A percentile compares a stretch with the other conserved stretches of the same genome.
Evolutionary conservation across 352 stramenopile genomes (phyloP).

Genomic region (Phytophthora nicotianae): DNA sequence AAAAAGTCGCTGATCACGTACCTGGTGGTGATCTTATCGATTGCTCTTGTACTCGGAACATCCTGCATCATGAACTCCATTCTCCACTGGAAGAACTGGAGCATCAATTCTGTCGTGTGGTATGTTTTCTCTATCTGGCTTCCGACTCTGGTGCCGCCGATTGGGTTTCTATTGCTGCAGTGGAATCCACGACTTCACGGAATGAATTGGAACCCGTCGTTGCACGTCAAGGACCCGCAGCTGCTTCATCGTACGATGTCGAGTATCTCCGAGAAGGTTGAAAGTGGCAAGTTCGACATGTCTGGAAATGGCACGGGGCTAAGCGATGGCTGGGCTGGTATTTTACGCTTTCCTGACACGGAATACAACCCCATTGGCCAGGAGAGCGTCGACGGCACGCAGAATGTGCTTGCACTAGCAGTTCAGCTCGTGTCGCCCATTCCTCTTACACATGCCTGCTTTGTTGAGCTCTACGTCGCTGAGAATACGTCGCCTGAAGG

Average conservation of each 20-base stretch:
- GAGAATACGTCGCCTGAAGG: constrained; percentile 47
- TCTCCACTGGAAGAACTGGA: constrained; percentile 66
- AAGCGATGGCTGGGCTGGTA: constrained; percentile 72
- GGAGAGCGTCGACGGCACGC: constrained; percentile 57
- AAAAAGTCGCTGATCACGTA: constrained; percentile 83
- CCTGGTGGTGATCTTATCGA: constrained; percentile 72
- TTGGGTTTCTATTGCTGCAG: constrained; percentile 82
- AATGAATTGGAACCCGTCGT: constrained; percentile 70
- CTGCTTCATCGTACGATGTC: constrained; percentile 40
- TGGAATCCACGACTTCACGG: constrained; percentile 82
- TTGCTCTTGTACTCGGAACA: constrained; percentile 67
- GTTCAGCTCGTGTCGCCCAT: constrained; percentile 70
- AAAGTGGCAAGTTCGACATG: constrained; percentile 38
- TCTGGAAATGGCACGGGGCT: constrained; percentile 40
- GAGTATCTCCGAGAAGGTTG: constrained; percentile 55
- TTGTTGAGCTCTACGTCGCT: constrained; percentile 75
- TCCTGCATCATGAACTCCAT: constrained; percentile 68
- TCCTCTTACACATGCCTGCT: constrained; percentile 72
- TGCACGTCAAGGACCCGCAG: constrained; percentile 54
- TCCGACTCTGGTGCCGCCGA: constrained; percentile 70
- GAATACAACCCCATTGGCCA: constrained; percentile 71
- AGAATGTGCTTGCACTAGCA: constrained; percentile 82
- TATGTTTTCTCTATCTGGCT: constrained; percentile 85
- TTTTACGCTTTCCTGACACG: constrained; percentile 74
- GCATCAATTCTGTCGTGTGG: constrained; percentile 78